Base-by-base conservation (phyloP, 345 rosid genomes). In the Rhodamnia argentea region DNA sequence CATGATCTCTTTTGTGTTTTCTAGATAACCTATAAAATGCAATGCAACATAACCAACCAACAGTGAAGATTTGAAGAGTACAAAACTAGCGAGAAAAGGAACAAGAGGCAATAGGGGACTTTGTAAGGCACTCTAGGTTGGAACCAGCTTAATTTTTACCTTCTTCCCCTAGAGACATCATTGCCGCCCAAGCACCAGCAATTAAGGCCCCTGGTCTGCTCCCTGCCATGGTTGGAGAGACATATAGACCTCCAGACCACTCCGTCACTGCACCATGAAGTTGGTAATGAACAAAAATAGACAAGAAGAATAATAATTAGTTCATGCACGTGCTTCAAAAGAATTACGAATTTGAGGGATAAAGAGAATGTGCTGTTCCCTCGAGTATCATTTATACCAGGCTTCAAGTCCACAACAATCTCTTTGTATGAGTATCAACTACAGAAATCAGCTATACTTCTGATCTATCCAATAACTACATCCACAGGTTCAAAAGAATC, bases 181-280 rank as follows among this genome's bases (percentile, higher is more conserved):
- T 92, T 89, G 99, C 98, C 15, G 98, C 96, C 99, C 98, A 96
- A 87, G 99, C 98, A 84, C 99, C 95, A 58, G 98, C 99, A 91
- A 97, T 94, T 88, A 95, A 86, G 88, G 93, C 87, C 58, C 99
- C 98, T 75, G 99, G 99, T 89, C 98, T 91, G 90, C 99, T 97
- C 89, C 99, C 98, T 84, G 99, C 99, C 64, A 94, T 89, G 50
- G 98, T 96, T 85, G 98, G 99, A 83, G 98, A 96, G 55, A 97
- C 89, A 87, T 95, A 97, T 40, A 97, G 92, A 86, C 99, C 98
- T 87, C 98, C 99, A 54, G 99, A 93, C 98, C 99, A 97, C 90
- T 95, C 99, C 20, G 98, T 94, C 86, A 97, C 99, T 95, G 92
- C 89, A 84, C 52, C 26, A 42, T 52, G 10, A 32, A 8, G 13